Percentiles rank a stretch among this genome's conserved stretches.
Conservation (phyloP, 164 flowering plant genomes). For the Warburgia ugandensis region DNA sequence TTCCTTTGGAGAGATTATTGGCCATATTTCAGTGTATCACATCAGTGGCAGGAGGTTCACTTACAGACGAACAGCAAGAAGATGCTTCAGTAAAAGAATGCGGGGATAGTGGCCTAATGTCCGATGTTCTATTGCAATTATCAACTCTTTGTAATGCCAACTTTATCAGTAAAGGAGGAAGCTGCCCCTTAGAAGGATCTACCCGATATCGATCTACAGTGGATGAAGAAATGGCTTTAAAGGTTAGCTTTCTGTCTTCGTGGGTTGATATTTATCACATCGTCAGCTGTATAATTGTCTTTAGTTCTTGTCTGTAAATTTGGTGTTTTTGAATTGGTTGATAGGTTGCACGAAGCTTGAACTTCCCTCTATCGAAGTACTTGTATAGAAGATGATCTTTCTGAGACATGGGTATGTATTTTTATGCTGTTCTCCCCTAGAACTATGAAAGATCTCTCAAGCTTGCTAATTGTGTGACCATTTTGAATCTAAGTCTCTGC, state of each 20-base stretch:
- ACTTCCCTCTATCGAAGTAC: constrained; percentile 79
- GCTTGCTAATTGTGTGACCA: no score
- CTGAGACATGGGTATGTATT: no score
- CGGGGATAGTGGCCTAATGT: constrained; percentile 44
- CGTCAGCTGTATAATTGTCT: not conserved
- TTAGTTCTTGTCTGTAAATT: not conserved
- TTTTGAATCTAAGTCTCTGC: no score
- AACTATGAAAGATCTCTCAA: no score
- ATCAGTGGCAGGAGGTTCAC: constrained; percentile 48
- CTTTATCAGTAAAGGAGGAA: constrained; percentile 77
- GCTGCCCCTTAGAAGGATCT: constrained; percentile 87
- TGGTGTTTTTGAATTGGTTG: constrained; percentile 9
- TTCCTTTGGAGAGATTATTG: constrained; percentile 81
- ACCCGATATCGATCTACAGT: constrained; percentile 69
- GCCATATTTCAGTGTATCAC: constrained; percentile 91
- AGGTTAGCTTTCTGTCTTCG: constrained; percentile 33
- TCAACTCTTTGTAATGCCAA: constrained; percentile 91
- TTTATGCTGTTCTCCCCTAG: no score
- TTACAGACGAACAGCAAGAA: constrained; percentile 37
- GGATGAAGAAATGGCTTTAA: constrained; percentile 71
- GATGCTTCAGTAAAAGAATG: constrained; percentile 19
- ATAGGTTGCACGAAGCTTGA: constrained; percentile 87
- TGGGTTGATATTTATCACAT: not conserved
- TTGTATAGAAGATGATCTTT: constrained; percentile 49
- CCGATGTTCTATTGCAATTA: constrained; percentile 82